Percentiles rank a stretch among this genome's conserved stretches.
phyloP scores from a whole-genome alignment of 2,329 filamentous ascomycete genomes.

The Bimuria novae-zelandiae region DNA sequence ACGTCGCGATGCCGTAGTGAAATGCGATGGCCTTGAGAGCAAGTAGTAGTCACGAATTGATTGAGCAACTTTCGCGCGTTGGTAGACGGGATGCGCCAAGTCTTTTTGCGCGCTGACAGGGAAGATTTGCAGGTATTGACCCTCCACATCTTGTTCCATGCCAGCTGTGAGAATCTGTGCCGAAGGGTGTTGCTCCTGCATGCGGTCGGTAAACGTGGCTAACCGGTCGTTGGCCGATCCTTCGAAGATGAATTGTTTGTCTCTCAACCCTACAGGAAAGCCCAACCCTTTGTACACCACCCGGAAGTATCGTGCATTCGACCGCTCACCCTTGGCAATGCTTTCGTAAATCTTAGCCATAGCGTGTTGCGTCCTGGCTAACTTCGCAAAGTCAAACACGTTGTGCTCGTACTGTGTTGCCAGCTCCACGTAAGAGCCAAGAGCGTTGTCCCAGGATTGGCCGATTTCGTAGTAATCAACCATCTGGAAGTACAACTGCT shows the following conservation, averaged over 20 bases:
- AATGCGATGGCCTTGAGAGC: constrained; percentile 74
- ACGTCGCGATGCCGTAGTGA: constrained; percentile 76
- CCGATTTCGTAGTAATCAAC: constrained; percentile 94
- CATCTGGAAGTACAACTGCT: constrained; percentile 89
- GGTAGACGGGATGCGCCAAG: constrained; percentile 80
- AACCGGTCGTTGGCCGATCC: constrained; percentile 76
- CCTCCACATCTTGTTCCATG: constrained; percentile 79
- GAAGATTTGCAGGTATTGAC: constrained; percentile 85
- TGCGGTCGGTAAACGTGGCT: constrained; percentile 82
- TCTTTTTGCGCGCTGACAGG: constrained; percentile 82
- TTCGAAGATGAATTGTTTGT: constrained; percentile 93
- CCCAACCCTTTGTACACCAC: constrained; percentile 88
- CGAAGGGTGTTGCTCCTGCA: constrained; percentile 87
- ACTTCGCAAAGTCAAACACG: constrained; percentile 86
- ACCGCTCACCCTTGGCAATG: constrained; percentile 78
- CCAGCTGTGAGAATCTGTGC: constrained; percentile 77
- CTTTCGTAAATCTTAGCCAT: constrained; percentile 92
- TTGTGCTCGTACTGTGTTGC: constrained; percentile 89
- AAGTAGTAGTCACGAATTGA: constrained; percentile 86
- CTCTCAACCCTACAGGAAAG: constrained; percentile 77
- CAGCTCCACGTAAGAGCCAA: constrained; percentile 88
- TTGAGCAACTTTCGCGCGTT: constrained; percentile 81
- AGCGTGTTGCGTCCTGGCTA: constrained; percentile 84
- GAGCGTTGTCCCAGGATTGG: constrained; percentile 88
- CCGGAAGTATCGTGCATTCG: constrained; percentile 85